Evolutionary conservation across 257 asterid genomes (phyloP).

Genomic region (Nicotiana noctiflora): DNA sequence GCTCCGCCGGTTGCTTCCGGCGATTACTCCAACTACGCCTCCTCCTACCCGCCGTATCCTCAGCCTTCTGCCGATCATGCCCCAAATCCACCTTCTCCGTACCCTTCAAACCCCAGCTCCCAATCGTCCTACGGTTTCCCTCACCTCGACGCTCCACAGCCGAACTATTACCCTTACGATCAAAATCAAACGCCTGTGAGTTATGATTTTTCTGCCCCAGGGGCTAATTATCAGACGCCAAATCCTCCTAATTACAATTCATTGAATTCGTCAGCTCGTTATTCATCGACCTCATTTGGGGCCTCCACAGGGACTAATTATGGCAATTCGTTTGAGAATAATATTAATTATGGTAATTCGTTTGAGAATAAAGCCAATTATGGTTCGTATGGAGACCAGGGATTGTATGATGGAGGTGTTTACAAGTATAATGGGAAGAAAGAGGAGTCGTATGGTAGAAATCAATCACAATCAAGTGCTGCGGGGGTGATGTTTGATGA

Average conservation of each 20-base stretch:
- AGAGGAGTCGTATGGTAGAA: conserved; percentile 38
- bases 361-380: conserved; percentile 28
- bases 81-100: conserved; percentile 16
- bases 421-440: conserved; percentile 54
- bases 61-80: conserved; percentile 27
- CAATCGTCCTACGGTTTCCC: conserved; percentile 42
- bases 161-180: conserved; percentile 28
- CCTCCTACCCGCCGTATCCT: conserved; percentile 32
- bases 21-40: conserved; percentile 32
- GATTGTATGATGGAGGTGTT: conserved; percentile 45
- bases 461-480: conserved; percentile 30
- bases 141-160: conserved; percentile 37
- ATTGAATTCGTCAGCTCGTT: conserved; percentile 23
- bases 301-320: conserved; percentile 21
- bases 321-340: conserved; percentile 32
- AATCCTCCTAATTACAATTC: conserved; percentile 7
- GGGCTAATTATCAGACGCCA: neutral
- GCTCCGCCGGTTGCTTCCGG: conserved; percentile 59
- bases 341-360: conserved; percentile 12
- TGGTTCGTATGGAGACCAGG: conserved; percentile 43
- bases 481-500: conserved; percentile 53
- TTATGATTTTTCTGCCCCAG: conserved; percentile 30
- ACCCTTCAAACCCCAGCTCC: conserved; percentile 21
- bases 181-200: conserved; percentile 32
- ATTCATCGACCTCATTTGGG: conserved; percentile 26